A percentile compares a stretch with the other conserved stretches of the same genome.
These are phyloP conservation scores for Kodamaea kakaduensis DNA, from an alignment of 805 yeast genomes.

Conservation along the genomic window DNA sequence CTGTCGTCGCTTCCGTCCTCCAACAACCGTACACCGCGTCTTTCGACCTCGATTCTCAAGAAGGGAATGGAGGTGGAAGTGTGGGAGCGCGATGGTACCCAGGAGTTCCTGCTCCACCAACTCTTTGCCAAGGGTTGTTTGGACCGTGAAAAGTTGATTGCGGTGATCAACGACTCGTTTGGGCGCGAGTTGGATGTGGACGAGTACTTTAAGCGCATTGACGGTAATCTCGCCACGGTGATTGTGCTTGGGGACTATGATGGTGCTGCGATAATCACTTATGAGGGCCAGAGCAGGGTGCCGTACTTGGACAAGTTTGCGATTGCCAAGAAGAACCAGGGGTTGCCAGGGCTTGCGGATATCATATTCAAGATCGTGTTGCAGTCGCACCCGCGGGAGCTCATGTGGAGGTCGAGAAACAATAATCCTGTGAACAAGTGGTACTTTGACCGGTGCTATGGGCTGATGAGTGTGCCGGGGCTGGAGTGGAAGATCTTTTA, in stretches of 20 bases:
- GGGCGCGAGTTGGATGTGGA: slow-evolving; percentile 60
- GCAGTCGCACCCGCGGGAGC: slow-evolving; percentile 62
- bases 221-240: slow-evolving; percentile 64
- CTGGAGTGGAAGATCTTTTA: slow-evolving; percentile 41
- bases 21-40: slow-evolving; percentile 49
- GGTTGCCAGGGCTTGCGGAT: slow-evolving; percentile 91
- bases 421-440: slow-evolving; percentile 93
- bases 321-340: slow-evolving; percentile 77
- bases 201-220: slow-evolving; percentile 64
- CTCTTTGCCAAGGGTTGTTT: slow-evolving; percentile 38
- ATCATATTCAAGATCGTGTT: slow-evolving; percentile 80
- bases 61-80: slow-evolving; percentile 64
- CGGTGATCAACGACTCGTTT: slow-evolving; percentile 75
- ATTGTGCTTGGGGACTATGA: slow-evolving; percentile 92
- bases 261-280: slow-evolving; percentile 90
- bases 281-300: slow-evolving; percentile 51
- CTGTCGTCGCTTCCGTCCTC: slow-evolving; percentile 84
- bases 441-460: slow-evolving; percentile 90
- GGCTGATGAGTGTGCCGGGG: slow-evolving; percentile 44
- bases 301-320: slow-evolving; percentile 95
- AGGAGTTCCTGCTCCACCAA: slow-evolving; percentile 39
- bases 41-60: slow-evolving; percentile 75
- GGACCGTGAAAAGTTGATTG: slow-evolving; percentile 54
- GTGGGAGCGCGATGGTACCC: slow-evolving; percentile 25
- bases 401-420: slow-evolving; percentile 86